Evolutionary conservation across 176 grass and related monocot genomes (phyloP).

Genomic region (Rhipidocladum racemiflorum): DNA sequence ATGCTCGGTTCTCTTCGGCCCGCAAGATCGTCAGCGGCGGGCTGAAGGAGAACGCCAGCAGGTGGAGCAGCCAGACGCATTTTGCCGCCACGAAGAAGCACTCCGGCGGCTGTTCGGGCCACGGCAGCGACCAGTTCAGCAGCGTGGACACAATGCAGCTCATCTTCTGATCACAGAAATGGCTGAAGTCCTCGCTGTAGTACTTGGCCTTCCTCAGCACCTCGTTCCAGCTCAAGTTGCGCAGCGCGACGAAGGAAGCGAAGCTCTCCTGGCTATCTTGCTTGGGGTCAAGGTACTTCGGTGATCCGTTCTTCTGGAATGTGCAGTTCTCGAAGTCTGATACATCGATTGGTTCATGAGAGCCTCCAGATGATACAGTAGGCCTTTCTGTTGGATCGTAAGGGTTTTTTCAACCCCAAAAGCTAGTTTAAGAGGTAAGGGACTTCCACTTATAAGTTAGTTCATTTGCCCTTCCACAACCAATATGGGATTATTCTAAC

Average conservation of each 20-base stretch:
- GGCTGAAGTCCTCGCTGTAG: slow-evolving; percentile 79
- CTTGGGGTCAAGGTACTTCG: slow-evolving; percentile 59
- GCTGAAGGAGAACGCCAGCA: slow-evolving; percentile 76
- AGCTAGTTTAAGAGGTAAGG: too few species aligned
- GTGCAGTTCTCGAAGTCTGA: slow-evolving; percentile 85
- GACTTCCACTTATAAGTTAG: too few species aligned
- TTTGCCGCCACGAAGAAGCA: slow-evolving; percentile 88
- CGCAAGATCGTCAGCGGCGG: slow-evolving; percentile 60
- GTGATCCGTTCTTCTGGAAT: slow-evolving; percentile 58
- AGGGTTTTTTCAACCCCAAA: too few species aligned
- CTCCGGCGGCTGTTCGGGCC: slow-evolving; percentile 85
- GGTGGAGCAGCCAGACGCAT: slow-evolving; percentile 84
- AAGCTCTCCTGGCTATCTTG: slow-evolving; percentile 55
- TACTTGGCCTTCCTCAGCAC: slow-evolving; percentile 77
- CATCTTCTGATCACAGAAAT: slow-evolving; percentile 93
- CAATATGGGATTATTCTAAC: too few species aligned
- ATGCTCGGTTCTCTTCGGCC: slow-evolving; percentile 44
- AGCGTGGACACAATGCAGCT: slow-evolving; percentile 62
- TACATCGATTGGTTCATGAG: slow-evolving; percentile 67
- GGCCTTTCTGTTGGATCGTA: too few species aligned
- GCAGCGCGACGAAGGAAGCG: slow-evolving; percentile 57
- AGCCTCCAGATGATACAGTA: slow-evolving; percentile 71
- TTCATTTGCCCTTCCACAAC: too few species aligned
- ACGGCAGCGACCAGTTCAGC: slow-evolving; percentile 64
- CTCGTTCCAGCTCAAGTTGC: slow-evolving; percentile 92